Conservation (phyloP, 345 rosid species). For the Reutealis trisperma region DNA sequence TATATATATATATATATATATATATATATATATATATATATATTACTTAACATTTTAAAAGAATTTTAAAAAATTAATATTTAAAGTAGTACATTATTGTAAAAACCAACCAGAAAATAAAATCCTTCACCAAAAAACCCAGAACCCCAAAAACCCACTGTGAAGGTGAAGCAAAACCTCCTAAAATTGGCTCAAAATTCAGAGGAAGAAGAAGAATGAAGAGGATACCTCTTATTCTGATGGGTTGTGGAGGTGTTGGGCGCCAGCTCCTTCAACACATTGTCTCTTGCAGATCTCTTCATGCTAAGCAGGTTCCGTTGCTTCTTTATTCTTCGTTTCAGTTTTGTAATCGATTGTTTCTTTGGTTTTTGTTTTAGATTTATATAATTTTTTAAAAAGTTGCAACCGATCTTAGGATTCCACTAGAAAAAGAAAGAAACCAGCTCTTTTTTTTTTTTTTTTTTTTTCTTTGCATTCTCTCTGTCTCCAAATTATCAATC, state of each 20-base stretch:
- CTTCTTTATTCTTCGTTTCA: neutral
- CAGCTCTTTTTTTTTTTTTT: neutral
- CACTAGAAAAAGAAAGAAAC: neutral
- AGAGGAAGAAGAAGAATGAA: slow-evolving; percentile 41
- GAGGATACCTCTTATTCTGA: slow-evolving; percentile 62
- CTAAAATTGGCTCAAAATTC: neutral
- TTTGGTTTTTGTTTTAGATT: neutral
- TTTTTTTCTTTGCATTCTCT: neutral
- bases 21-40: too few species aligned
- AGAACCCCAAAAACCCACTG: too few species aligned
- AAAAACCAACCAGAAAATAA: too few species aligned
- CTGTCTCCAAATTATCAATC: neutral
- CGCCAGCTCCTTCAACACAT: slow-evolving; percentile 81
- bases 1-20: too few species aligned
- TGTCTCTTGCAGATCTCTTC: slow-evolving; percentile 83
- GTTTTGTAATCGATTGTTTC: neutral
- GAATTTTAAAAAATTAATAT: too few species aligned
- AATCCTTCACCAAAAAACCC: too few species aligned
- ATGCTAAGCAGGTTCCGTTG: slow-evolving; percentile 52
- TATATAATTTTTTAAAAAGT: neutral
- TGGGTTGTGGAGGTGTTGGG: slow-evolving; percentile 95
- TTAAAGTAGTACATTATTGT: too few species aligned
- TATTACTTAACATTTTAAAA: too few species aligned
- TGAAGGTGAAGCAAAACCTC: neutral
- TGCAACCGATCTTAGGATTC: neutral